Base-by-base conservation (phyloP, 2,329 filamentous ascomycete species). In the Sclerotinia nivalis region DNA sequence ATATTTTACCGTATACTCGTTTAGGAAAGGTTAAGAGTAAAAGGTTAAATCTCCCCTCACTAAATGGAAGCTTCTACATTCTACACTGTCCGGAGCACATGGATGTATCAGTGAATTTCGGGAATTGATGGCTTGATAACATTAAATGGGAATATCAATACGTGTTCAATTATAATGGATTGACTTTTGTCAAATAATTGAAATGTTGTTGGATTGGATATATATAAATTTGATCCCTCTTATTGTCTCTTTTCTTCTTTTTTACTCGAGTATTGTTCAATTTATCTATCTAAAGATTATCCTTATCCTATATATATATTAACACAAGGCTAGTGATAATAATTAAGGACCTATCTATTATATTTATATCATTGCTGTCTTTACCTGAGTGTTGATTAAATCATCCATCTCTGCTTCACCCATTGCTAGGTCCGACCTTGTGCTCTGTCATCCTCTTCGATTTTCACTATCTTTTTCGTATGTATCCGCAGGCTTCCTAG, bases 1-100 rank as follows among this genome's bases (percentile, higher is more conserved):
- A 37, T 69, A 37, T 64, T 69, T 65, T 55, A n/a, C 37, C 54
- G 56, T 68, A 66, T 66, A 56, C 61, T 70, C 62, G 49, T 66
- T 71, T 66, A 49, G 70, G 66, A 28, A 69, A 69, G 67, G 58
- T 64, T 67, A 37, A 10, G 3, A 50, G 28, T 12, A 28, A 49
- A 65, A 31, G 47, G 43, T 65, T 65, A 37, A 7, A n/a, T 47
- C n/a, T 40, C 56, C 56, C 56, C 56, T 40, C 45, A 40, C 13
- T 25, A 28, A 61, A 37, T 50, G 55, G 55, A 50, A 37, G 54
- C 54, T 37, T 56, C 31, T 37, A 37, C 54, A n/a, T n/a, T 55
- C 28, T 7, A 34, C 45, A 12, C 10, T 40, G 37, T 10, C 12
- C 12, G 18, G 9, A 2, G 4, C 34, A 22, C 34, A 31, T 22